These are phyloP conservation scores for Pythium plurisporium DNA, from an alignment of 352 stramenopile species.

Conservation along the genomic window DNA sequence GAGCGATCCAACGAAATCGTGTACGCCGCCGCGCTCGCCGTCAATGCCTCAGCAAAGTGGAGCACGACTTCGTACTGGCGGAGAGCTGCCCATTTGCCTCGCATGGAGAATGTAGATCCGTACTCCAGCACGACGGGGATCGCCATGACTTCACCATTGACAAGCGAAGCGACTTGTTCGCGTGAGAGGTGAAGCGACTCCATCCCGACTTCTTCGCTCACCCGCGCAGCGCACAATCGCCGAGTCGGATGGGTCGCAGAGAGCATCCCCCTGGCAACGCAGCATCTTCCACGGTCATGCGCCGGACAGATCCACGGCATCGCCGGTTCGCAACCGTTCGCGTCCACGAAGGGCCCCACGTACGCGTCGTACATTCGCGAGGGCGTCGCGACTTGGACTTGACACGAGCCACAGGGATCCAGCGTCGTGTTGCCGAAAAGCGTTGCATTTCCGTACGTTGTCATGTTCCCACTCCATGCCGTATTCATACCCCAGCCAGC, in stretches of 20 bases:
- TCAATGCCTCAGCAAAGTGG: background rate
- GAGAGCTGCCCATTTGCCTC: slow-evolving; percentile 11
- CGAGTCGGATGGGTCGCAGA: background rate
- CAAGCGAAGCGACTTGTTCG: slow-evolving; percentile 1
- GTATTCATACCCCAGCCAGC: too few relatives aligned
- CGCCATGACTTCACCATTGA: background rate
- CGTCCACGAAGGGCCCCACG: slow-evolving; percentile 7
- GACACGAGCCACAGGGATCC: slow-evolving; percentile 13
- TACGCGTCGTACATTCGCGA: slow-evolving; percentile 10
- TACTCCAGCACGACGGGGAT: slow-evolving; percentile 5
- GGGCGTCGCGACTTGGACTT: background rate
- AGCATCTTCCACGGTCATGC: slow-evolving; percentile 16
- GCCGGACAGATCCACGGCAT: slow-evolving; percentile 22
- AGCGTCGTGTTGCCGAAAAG: background rate
- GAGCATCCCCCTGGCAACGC: slow-evolving; percentile 6
- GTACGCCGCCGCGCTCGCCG: background rate
- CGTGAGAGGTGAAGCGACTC: background rate
- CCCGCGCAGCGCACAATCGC: slow-evolving; percentile 3
- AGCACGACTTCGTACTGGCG: background rate
- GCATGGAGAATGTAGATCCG: slow-evolving; percentile 8
- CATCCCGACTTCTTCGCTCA: slow-evolving; percentile 1
- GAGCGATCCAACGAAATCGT: slow-evolving; percentile 5
- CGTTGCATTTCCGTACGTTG: background rate
- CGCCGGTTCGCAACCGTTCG: slow-evolving; percentile 6
- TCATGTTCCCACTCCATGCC: slow-evolving; percentile 1